These are phyloP conservation scores for Tolypocladium ophioglossoides DNA, from an alignment of 2,329 filamentous ascomycete species.

Conservation along the genomic window DNA sequence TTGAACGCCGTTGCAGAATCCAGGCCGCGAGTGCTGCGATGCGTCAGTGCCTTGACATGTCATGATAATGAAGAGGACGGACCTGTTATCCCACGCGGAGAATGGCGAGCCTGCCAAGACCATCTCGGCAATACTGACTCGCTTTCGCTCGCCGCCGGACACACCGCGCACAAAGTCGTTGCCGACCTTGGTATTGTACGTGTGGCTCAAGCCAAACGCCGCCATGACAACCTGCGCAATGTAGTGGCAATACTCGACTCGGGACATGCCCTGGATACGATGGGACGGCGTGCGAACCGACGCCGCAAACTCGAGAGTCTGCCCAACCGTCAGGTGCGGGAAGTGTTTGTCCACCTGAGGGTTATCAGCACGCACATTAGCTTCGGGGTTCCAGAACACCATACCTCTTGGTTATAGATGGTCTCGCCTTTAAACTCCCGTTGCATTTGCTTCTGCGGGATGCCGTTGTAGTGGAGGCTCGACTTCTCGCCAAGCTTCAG, in stretches of 20 bases:
- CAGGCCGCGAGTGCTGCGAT: constrained; percentile 50
- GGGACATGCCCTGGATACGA: constrained; percentile 50
- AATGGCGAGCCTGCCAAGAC: constrained; percentile 51
- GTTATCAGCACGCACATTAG: neutral
- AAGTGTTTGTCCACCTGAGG: constrained; percentile 58
- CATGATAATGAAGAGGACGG: neutral
- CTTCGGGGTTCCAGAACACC: neutral
- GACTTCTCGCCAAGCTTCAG: constrained; percentile 40
- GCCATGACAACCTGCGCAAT: constrained; percentile 60
- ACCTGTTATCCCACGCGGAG: constrained; percentile 58
- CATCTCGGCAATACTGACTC: constrained; percentile 74
- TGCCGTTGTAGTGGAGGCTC: constrained; percentile 52
- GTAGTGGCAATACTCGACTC: constrained; percentile 47
- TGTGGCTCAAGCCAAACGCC: constrained; percentile 62
- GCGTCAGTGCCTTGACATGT: neutral
- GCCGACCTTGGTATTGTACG: constrained; percentile 62
- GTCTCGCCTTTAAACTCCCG: constrained; percentile 54
- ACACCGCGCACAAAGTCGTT: constrained; percentile 65
- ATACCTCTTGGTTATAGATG: constrained; percentile 64
- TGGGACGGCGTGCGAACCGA: constrained; percentile 57
- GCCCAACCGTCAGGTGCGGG: constrained; percentile 63
- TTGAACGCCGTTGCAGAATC: constrained; percentile 65
- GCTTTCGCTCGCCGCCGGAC: constrained; percentile 63
- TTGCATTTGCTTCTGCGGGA: constrained; percentile 40
- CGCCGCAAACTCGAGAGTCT: constrained; percentile 65